Conservation (phyloP, 2,329 filamentous ascomycete species). For the Cytospora piceae region DNA sequence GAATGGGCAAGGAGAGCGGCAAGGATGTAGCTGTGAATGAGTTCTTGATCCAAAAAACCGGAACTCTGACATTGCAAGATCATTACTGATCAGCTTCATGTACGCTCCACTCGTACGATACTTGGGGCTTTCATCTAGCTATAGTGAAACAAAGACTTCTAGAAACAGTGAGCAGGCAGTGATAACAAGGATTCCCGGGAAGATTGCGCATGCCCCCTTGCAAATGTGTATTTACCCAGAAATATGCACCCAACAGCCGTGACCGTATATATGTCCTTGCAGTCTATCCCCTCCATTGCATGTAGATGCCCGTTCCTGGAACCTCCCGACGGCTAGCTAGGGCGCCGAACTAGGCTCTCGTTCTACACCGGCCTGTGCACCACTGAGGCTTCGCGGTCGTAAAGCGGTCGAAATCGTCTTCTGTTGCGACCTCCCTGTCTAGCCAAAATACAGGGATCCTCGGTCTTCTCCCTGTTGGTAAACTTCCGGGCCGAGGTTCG, state of each 20-base stretch:
- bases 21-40: slow-evolving; percentile 32
- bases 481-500: neutral
- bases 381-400: neutral
- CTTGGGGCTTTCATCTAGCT: too few relatives aligned
- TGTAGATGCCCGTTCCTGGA: neutral
- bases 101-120: neutral
- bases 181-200: neutral
- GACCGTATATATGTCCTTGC: neutral
- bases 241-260: neutral
- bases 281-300: neutral
- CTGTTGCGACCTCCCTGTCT: neutral
- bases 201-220: neutral
- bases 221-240: neutral
- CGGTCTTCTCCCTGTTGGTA: too few relatives aligned
- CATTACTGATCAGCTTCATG: slow-evolving; percentile 14
- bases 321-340: neutral
- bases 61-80: slow-evolving; percentile 22
- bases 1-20: slow-evolving; percentile 34
- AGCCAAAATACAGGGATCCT: neutral
- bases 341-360: neutral
- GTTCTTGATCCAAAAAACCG: slow-evolving; percentile 32
- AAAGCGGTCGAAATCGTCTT: neutral
- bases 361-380: neutral
- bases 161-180: neutral
- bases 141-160: too few relatives aligned